phyloP scores from a whole-genome alignment of 2,329 filamentous ascomycete species.

The Nannizzia gypsea region DNA sequence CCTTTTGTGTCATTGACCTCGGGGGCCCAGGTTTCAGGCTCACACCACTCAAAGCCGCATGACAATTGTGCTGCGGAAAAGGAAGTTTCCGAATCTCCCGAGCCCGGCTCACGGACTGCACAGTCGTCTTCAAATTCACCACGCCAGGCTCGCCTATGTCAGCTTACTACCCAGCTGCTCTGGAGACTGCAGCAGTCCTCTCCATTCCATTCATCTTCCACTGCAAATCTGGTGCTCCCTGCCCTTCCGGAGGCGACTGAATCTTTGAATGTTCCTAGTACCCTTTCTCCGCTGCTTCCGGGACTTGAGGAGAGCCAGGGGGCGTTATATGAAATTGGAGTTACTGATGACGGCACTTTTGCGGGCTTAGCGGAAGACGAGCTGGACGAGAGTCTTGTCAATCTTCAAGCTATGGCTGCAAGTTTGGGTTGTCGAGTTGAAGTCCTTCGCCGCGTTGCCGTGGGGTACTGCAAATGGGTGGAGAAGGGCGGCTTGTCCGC shows the following conservation, averaged over 20 bases:
- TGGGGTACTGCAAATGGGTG: constrained; percentile 63
- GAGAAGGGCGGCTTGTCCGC: constrained; percentile 14
- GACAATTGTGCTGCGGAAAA: neutral
- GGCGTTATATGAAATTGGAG: constrained; percentile 90
- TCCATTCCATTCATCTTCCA: constrained; percentile 72
- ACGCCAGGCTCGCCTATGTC: constrained; percentile 72
- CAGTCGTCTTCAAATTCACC: constrained; percentile 50
- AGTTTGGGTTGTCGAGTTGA: constrained; percentile 80
- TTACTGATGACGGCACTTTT: constrained; percentile 85
- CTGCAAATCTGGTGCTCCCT: constrained; percentile 62
- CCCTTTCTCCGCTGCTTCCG: constrained; percentile 47
- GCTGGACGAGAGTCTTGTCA: constrained; percentile 78
- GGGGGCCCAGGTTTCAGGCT: constrained; percentile 40
- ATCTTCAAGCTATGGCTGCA: constrained; percentile 79
- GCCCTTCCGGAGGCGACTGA: constrained; percentile 54
- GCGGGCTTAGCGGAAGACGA: constrained; percentile 82
- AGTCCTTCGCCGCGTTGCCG: constrained; percentile 66
- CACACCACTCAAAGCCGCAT: constrained; percentile 35
- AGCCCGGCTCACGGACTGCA: constrained; percentile 26
- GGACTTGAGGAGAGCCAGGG: constrained; percentile 88
- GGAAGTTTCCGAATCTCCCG: constrained; percentile 16
- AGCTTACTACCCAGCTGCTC: constrained; percentile 85
- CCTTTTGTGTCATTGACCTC: constrained; percentile 64
- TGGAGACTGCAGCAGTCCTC: constrained; percentile 95
- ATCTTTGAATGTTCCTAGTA: constrained; percentile 46